A percentile compares a stretch with the other conserved stretches of the same genome.
phyloP scores from a whole-genome alignment of 2,329 filamentous ascomycete genomes.

The Colletotrichum gloeosporioides region DNA sequence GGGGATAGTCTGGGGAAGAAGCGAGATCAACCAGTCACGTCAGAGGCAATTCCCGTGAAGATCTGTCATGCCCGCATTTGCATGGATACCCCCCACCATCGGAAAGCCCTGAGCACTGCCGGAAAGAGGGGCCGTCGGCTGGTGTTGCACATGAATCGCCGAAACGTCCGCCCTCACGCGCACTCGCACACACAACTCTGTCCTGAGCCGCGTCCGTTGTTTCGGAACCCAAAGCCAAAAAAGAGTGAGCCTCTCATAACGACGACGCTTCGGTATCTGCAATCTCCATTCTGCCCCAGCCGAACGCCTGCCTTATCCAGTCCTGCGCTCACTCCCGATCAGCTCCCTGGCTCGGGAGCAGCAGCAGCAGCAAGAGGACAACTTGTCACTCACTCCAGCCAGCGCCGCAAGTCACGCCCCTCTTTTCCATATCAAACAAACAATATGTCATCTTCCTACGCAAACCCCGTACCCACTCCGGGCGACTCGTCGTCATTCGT shows the following conservation, averaged over 20 bases:
- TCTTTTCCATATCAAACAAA: neutral
- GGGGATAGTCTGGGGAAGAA: neutral
- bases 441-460: neutral
- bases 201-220: neutral
- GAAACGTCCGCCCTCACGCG: neutral
- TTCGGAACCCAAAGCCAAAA: neutral
- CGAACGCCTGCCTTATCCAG: neutral
- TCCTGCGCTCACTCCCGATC: neutral
- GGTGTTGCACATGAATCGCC: neutral
- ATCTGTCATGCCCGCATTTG: neutral
- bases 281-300: neutral
- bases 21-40: neutral
- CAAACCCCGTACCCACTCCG: neutral
- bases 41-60: neutral
- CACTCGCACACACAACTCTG: neutral
- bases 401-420: neutral
- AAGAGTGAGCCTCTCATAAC: neutral
- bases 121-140: slow-evolving; percentile 3
- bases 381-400: neutral
- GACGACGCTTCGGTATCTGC: slow-evolving; percentile 3
- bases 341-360: neutral
- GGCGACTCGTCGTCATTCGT: neutral
- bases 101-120: neutral
- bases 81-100: neutral
- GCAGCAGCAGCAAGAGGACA: neutral